Conservation (phyloP, 1,139 yeast genomes). For the Saccharomyces hybrid region DNA sequence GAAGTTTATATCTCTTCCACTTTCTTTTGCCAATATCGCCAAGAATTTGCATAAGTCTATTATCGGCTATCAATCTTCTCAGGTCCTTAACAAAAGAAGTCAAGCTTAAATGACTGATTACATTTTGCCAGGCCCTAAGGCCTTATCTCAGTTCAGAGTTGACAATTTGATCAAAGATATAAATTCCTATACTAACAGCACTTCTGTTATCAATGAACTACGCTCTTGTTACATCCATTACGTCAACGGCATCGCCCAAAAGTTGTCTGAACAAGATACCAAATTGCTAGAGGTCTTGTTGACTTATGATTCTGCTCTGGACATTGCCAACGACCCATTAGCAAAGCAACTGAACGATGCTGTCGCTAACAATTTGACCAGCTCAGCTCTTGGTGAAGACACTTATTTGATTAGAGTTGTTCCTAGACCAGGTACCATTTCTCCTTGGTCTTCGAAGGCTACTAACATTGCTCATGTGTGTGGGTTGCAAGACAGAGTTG, state of each 20-base stretch:
- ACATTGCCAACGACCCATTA: slow-evolving; percentile 40
- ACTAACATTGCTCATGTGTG: slow-evolving; percentile 88
- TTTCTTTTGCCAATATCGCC: not conserved
- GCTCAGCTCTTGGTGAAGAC: slow-evolving; percentile 39
- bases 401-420: slow-evolving; percentile 63
- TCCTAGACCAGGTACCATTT: slow-evolving; percentile 93
- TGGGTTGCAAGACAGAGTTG: slow-evolving; percentile 63
- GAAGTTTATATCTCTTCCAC: not conserved
- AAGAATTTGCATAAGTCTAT: not conserved
- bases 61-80: not conserved
- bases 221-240: slow-evolving; percentile 78
- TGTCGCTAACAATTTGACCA: slow-evolving; percentile 23
- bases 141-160: slow-evolving; percentile 81
- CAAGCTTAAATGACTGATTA: slow-evolving; percentile 3
- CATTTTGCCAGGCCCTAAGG: slow-evolving; percentile 81
- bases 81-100: slow-evolving; percentile 2
- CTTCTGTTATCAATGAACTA: slow-evolving; percentile 54
- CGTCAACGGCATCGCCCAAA: slow-evolving; percentile 46
- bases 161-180: slow-evolving; percentile 63
- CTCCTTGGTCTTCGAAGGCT: slow-evolving; percentile 99
- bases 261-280: slow-evolving; percentile 34
- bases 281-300: slow-evolving; percentile 55
- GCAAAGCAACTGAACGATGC: slow-evolving; percentile 42
- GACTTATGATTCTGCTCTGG: slow-evolving; percentile 66
- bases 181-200: slow-evolving; percentile 47